Evolutionary conservation across 345 rosid genomes (phyloP).

Genomic region (Erodium maritimum): DNA sequence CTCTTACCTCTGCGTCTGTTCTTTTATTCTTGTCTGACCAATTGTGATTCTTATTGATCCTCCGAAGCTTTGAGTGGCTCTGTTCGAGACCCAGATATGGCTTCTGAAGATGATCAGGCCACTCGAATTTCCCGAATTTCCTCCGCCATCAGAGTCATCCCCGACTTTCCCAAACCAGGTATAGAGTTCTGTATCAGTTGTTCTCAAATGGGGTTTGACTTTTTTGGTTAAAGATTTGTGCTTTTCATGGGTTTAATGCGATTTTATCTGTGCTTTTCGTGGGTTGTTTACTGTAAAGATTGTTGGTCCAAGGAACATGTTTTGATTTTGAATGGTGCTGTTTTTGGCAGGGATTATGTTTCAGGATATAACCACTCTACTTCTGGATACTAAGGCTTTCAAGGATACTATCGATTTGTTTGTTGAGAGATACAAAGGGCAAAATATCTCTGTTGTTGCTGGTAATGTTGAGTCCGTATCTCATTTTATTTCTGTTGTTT

Average conservation of each 20-base stretch:
- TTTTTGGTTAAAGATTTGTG: background rate
- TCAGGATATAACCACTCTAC: constrained; percentile 47
- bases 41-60: no score
- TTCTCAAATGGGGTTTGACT: background rate
- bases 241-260: background rate
- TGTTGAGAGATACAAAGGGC: constrained; percentile 33
- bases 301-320: background rate
- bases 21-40: no score
- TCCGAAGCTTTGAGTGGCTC: constrained; percentile 20
- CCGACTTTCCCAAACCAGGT: constrained; percentile 92
- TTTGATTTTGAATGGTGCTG: background rate
- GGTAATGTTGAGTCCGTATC: constrained; percentile 11
- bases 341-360: constrained; percentile 62
- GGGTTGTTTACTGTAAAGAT: background rate
- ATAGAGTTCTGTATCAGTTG: background rate
- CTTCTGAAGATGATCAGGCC: constrained; percentile 36
- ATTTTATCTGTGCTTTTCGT: background rate
- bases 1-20: no score
- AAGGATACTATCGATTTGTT: constrained; percentile 38
- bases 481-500: background rate
- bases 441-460: constrained; percentile 32
- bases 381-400: constrained; percentile 30
- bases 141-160: constrained; percentile 73
- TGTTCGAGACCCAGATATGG: constrained; percentile 27
- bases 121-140: constrained; percentile 53